Evolutionary conservation across 2,329 filamentous ascomycete genomes (phyloP), one percentile per base, ranked within the genome.

Genomic region (Alternaria triticimaculans): DNA sequence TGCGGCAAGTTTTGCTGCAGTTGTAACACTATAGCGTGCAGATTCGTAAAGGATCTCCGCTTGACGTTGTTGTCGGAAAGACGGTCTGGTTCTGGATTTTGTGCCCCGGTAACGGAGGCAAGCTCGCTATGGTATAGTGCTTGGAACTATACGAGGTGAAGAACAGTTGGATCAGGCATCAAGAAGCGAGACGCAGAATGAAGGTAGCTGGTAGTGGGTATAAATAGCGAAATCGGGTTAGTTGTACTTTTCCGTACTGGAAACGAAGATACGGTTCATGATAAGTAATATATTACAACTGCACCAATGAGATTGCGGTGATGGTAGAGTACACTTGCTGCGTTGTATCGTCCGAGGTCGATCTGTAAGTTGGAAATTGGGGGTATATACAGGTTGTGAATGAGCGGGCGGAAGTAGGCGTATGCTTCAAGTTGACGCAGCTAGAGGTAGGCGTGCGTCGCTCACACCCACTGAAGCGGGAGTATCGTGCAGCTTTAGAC

Each of bases 341-440:
- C 41, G 25, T 26, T 28, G 61, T 23, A 58, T 54, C 41, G 50
- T 50, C 54, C n/a, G 41, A 28, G 12, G 5, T 21, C 26, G 8
- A 20, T 37, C 25, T 6, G 37, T 33, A 9, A n/a, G 18, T 30
- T 25, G 45, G 44, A 57, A 23, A 28, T 58, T 60, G 54, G 59
- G 56, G 58, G 64, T 63, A 65, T 64, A 18, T 60, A 62, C 58
- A 66, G 43, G 25, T 15, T 5, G 49, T 53, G 14, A 7, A 25
- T 15, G 30, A 53, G 14, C 2, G 3, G 20, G 18, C 6, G 44
- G 7, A 49, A 15, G 25, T 14, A 28, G 3, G 26, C 44, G 21
- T 9, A 26, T 41, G 33, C 9, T 20, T n/a, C 28, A 28, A 23
- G 41, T 23, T 30, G 33, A 54, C 21, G 43, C 44, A 33, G 45